Evolutionary conservation across 2,329 filamentous ascomycete genomes (phyloP).

Genomic region (Metarhizium brunneum): DNA sequence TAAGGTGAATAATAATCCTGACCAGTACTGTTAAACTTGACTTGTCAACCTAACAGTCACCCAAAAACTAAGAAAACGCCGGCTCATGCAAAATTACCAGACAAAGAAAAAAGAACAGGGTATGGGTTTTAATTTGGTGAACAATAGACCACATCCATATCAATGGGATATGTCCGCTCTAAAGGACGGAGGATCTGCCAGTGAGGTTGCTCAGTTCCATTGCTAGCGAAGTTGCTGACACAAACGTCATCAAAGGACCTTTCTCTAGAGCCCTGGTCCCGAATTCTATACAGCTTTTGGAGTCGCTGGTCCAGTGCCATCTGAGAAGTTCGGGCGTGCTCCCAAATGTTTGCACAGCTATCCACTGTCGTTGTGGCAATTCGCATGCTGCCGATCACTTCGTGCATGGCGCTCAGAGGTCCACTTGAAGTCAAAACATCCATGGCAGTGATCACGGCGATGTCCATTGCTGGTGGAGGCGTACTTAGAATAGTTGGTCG

Average conservation of each 20-base stretch:
- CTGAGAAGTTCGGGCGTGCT: slow-evolving; percentile 42
- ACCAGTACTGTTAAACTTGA: background rate
- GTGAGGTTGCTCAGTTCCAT: slow-evolving; percentile 18
- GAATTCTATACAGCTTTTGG: slow-evolving; percentile 23
- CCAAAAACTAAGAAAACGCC: slow-evolving; percentile 4
- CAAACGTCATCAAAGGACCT: slow-evolving; percentile 20
- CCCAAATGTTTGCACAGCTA: slow-evolving; percentile 50
- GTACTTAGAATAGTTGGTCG: slow-evolving; percentile 26
- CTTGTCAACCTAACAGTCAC: background rate
- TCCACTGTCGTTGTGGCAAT: slow-evolving; percentile 45
- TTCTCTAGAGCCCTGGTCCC: slow-evolving; percentile 20
- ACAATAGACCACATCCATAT: slow-evolving; percentile 29
- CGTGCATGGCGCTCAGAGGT: slow-evolving; percentile 37
- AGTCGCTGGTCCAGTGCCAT: slow-evolving; percentile 34
- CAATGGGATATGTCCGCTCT: slow-evolving; percentile 24
- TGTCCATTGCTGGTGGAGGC: slow-evolving; percentile 54
- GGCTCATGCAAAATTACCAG: slow-evolving; percentile 9
- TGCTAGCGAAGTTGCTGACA: slow-evolving; percentile 13
- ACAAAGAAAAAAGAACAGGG: slow-evolving; percentile 5
- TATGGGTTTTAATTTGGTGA: slow-evolving; percentile 12
- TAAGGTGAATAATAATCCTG: background rate
- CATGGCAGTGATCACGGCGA: slow-evolving; percentile 51
- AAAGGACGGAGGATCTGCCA: slow-evolving; percentile 29
- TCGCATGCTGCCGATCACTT: slow-evolving; percentile 43
- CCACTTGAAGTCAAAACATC: slow-evolving; percentile 58